phyloP scores from a whole-genome alignment of 257 asterid species.

The Nicotiana undulata region DNA sequence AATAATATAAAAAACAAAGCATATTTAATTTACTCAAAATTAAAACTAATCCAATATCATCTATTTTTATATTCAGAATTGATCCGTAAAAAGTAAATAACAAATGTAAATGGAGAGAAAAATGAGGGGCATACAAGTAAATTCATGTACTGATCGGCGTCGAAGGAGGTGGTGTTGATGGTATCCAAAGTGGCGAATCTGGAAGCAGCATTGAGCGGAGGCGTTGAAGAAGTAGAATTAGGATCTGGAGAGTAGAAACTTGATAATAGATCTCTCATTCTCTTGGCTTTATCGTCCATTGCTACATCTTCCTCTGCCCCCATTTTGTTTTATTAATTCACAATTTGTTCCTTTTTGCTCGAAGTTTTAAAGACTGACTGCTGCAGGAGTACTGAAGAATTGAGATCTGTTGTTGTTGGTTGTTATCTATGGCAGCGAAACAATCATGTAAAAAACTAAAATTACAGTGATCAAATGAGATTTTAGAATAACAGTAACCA shows the following conservation, averaged over 20 bases:
- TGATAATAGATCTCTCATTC: constrained; percentile 93
- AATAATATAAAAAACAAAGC: neutral
- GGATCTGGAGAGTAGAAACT: constrained; percentile 88
- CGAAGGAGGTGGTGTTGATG: constrained; percentile 77
- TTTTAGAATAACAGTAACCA: no score
- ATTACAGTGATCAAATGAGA: no score
- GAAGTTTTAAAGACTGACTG: no score
- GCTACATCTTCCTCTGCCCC: constrained; percentile 44
- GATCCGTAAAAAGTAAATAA: neutral
- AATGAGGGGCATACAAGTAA: constrained; percentile 51
- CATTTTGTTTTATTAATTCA: constrained; percentile 22
- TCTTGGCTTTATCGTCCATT: constrained; percentile 91
- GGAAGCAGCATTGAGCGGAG: constrained; percentile 40
- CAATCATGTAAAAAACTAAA: no score
- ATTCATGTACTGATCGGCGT: constrained; percentile 95
- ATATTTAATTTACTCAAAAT: neutral
- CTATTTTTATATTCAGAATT: neutral
- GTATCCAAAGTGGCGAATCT: constrained; percentile 96
- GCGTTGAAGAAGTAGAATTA: constrained; percentile 28
- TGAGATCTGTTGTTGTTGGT: no score
- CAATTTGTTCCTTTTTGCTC: no score
- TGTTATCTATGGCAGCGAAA: no score
- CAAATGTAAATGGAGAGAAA: neutral
- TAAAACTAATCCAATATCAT: neutral
- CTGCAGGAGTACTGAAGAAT: no score